Base-by-base conservation (phyloP, 2,329 filamentous ascomycete species). In the Ophiocordyceps robertsii region DNA sequence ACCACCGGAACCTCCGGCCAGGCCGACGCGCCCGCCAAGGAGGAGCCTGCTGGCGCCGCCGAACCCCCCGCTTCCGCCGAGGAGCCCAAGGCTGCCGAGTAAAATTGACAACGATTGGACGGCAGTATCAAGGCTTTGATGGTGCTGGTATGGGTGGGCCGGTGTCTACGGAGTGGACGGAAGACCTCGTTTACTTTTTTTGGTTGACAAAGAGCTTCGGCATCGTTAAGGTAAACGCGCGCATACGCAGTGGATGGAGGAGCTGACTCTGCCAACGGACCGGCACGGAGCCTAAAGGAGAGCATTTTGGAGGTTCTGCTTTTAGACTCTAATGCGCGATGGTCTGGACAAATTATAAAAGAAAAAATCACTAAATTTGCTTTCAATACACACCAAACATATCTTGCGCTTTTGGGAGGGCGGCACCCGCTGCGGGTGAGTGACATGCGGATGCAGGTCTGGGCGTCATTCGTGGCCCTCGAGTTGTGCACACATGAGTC, bases 61-160 rank as follows among this genome's bases (percentile, higher is more conserved):
- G 77, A 79, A 57, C 68, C 79, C 50, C 63, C 79, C 46, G 66
- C 73, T 46, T 53, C 70, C 45, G 58, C 68, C 43, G 75, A 80
- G 63, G 85, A 87, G 73, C 65, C 75, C 56, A 88, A 86, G 79
- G 68, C 70, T 57, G 64, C 71, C 55, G 75, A 78, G 69, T 79
- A 77, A 72, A 65, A 47, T 33, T 44, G 49, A 52, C 51, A 51
- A 51, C 12, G 41, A 49, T 44, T 43, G 43, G 47, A 54, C 50
- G 51, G 51, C 55, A 54, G 54, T 45, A 44, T 51, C 43, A 49
- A 47, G 50, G 50, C 47, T 54, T 54, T 51, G 51, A 52, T 51
- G 52, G 53, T 54, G 52, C 51, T 55, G 53, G 60, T 62, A 57
- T 58, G 62, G 65, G 65, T 64, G 67, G 70, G 66, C 65, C 67